Percentiles rank a stretch among this genome's conserved stretches.
Conservation (phyloP, 1,284 basidiomycete species). For the Anthracocystis setariae region DNA sequence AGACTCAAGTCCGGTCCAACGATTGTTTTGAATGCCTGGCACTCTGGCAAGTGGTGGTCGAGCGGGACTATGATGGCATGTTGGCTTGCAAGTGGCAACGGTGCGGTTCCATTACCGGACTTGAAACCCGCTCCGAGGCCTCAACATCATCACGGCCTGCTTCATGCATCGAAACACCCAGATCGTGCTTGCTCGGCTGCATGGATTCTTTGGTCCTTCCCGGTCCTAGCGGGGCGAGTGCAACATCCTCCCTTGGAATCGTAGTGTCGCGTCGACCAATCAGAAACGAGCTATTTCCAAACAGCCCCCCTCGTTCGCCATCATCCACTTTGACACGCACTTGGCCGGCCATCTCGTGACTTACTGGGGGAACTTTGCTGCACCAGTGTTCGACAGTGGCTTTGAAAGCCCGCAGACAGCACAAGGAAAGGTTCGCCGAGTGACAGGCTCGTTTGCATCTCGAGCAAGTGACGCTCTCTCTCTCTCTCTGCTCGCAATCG, state of each 20-base stretch:
- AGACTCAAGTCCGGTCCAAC: background rate
- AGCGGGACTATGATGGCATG: too few species aligned
- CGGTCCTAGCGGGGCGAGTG: background rate
- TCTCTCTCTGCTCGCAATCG: too few species aligned
- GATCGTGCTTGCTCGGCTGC: background rate
- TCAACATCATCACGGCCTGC: background rate
- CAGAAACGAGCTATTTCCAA: conserved; percentile 46
- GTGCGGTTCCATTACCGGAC: too few species aligned
- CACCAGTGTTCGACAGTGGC: too few species aligned
- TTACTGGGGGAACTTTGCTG: too few species aligned
- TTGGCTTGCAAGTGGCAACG: too few species aligned
- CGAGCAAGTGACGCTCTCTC: background rate
- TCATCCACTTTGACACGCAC: too few species aligned
- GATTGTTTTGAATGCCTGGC: background rate
- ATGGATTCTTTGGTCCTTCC: background rate
- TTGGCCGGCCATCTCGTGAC: too few species aligned
- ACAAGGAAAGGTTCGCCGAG: too few species aligned
- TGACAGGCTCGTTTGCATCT: too few species aligned
- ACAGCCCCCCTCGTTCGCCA: conserved; percentile 1
- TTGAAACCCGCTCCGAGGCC: conserved; percentile 2
- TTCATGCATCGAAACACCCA: background rate
- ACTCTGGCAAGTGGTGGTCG: too few species aligned
- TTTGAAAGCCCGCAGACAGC: too few species aligned
- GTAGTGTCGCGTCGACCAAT: conserved; percentile 17
- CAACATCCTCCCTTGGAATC: background rate